A percentile compares a stretch with the other conserved stretches of the same genome.
phyloP scores from a whole-genome alignment of 306 rosid genomes.

The Trifolium subterraneum region DNA sequence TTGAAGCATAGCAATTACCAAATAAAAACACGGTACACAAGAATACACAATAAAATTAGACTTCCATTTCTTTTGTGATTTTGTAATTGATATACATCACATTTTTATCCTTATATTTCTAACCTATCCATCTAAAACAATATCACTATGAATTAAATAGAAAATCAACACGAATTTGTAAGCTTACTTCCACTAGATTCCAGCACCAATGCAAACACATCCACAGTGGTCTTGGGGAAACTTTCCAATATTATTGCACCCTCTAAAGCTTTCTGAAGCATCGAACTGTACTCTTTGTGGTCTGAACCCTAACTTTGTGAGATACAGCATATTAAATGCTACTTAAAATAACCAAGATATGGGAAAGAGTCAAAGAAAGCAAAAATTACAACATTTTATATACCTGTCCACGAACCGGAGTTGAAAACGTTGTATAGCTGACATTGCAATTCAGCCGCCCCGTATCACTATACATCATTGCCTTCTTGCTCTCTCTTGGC shows the following conservation, averaged over 20 bases:
- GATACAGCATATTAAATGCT: constrained; percentile 40
- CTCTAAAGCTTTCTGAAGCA: constrained; percentile 94
- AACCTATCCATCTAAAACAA: constrained; percentile 22
- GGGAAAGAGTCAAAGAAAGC: background rate
- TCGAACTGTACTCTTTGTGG: constrained; percentile 73
- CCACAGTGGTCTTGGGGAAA: constrained; percentile 95
- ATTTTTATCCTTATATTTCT: constrained; percentile 1
- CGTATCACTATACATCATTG: constrained; percentile 86
- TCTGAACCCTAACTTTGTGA: constrained; percentile 69
- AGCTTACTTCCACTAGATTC: constrained; percentile 97
- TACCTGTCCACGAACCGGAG: constrained; percentile 89
- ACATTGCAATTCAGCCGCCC: constrained; percentile 93
- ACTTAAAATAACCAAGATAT: constrained; percentile 8
- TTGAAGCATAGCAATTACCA: constrained; percentile 23
- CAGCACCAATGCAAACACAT: constrained; percentile 92
- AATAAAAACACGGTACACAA: constrained; percentile 15
- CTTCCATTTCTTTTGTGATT: background rate
- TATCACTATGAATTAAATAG: constrained; percentile 24
- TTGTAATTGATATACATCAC: constrained; percentile 6
- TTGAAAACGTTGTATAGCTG: constrained; percentile 81
- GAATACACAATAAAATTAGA: constrained; percentile 7
- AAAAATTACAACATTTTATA: constrained; percentile 9
- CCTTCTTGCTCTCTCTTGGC: constrained; percentile 98
- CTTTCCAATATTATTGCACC: constrained; percentile 89
- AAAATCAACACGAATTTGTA: constrained; percentile 29